A percentile compares a stretch with the other conserved stretches of the same genome.
phyloP scores from a whole-genome alignment of 176 grass and related monocot species.

The Coix lacrymajobi region DNA sequence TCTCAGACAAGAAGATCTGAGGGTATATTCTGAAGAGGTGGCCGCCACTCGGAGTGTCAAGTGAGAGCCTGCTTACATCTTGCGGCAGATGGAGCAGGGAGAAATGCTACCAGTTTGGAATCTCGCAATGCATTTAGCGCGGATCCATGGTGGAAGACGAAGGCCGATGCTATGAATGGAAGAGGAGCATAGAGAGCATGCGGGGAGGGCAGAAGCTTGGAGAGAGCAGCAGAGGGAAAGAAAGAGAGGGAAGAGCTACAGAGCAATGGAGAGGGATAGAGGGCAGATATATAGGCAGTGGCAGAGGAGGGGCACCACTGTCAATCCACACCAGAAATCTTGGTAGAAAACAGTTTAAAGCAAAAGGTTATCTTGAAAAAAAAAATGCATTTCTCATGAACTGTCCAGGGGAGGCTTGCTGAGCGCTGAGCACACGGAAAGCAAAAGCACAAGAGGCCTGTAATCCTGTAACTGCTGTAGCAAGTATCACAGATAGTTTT shows the following conservation, averaged over 20 bases:
- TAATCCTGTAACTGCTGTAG: not conserved
- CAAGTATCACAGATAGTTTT: not conserved
- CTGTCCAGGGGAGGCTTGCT: not conserved
- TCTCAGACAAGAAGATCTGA: slow-evolving; percentile 34
- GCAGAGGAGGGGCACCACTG: slow-evolving; percentile 5
- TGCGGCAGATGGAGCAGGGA: slow-evolving; percentile 22
- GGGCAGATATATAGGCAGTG: slow-evolving; percentile 36
- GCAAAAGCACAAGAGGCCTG: not conserved
- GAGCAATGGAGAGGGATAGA: slow-evolving; percentile 21
- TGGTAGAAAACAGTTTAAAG: not conserved
- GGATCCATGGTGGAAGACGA: slow-evolving; percentile 31
- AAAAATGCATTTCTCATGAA: not conserved
- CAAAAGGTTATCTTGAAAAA: not conserved
- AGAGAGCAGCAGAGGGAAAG: not conserved
- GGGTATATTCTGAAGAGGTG: slow-evolving; percentile 26
- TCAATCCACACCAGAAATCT: slow-evolving; percentile 18
- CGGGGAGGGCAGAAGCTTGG: not conserved
- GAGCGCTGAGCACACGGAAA: not conserved
- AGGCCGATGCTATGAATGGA: slow-evolving; percentile 18
- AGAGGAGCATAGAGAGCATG: slow-evolving; percentile 15
- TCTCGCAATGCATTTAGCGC: slow-evolving; percentile 37
- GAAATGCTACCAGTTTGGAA: slow-evolving; percentile 9
- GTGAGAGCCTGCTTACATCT: slow-evolving; percentile 42
- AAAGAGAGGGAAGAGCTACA: not conserved
- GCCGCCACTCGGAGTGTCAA: slow-evolving; percentile 1